phyloP scores from a whole-genome alignment of 495 filamentous ascomycete genomes.

The Xeromyces bisporus region DNA sequence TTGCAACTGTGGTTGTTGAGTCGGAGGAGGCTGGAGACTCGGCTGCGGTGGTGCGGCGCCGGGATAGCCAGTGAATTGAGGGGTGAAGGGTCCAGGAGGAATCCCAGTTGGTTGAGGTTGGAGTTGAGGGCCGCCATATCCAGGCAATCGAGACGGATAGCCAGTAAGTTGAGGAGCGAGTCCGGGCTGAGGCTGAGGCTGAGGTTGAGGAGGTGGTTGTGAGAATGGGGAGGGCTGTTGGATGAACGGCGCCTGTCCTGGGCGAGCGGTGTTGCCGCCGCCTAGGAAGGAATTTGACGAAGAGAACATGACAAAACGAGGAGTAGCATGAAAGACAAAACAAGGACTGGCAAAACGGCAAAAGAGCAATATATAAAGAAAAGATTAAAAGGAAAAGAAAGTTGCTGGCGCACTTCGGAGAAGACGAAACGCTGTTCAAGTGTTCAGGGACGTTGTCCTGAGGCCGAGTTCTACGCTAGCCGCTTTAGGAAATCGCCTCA shows the following conservation, averaged over 20 bases:
- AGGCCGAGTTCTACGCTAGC: no score
- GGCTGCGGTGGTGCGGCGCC: slow-evolving; percentile 32
- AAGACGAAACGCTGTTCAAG: no score
- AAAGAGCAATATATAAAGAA: slow-evolving; percentile 7
- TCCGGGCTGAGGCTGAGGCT: slow-evolving; percentile 40
- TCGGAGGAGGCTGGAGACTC: slow-evolving; percentile 26
- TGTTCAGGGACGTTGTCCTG: no score
- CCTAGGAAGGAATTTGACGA: slow-evolving; percentile 73
- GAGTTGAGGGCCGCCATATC: slow-evolving; percentile 35
- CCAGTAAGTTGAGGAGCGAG: slow-evolving; percentile 35
- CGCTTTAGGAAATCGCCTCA: no score
- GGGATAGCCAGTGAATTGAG: slow-evolving; percentile 22
- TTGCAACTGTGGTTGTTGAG: slow-evolving; percentile 24
- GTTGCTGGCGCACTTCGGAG: no score
- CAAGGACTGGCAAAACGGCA: slow-evolving; percentile 9
- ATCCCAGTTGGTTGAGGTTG: slow-evolving; percentile 43
- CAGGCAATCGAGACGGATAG: slow-evolving; percentile 35
- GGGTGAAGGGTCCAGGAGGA: slow-evolving; percentile 14
- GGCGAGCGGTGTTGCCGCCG: slow-evolving; percentile 55
- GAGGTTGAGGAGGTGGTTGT: slow-evolving; percentile 31
- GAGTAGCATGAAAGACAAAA: slow-evolving; percentile 14
- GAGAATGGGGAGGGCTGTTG: slow-evolving; percentile 30
- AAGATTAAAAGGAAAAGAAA: neutral
- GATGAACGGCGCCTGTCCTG: slow-evolving; percentile 40
- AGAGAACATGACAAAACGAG: slow-evolving; percentile 54